Percentiles rank a stretch among this genome's conserved stretches.
Conservation (phyloP, 1,139 yeast genomes). For the Candida smagusa region DNA sequence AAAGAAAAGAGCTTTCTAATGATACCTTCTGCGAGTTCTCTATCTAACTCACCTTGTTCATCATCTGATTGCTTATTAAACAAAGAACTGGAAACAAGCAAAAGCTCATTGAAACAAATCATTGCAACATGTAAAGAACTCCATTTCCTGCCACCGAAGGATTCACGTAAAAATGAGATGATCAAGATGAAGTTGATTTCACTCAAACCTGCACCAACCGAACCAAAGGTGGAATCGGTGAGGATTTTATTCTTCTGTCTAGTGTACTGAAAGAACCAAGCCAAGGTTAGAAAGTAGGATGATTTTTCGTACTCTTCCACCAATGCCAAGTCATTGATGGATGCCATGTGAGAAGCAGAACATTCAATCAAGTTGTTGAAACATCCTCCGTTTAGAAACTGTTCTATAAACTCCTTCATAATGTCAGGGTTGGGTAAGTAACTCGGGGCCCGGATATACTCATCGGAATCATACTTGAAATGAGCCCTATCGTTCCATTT, state of each 20-base stretch:
- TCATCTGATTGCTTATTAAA: conserved; percentile 45
- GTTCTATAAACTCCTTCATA: conserved; percentile 46
- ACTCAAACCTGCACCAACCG: conserved; percentile 65
- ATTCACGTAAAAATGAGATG: conserved; percentile 52
- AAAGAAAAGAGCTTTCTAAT: conserved; percentile 57
- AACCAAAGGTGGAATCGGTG: conserved; percentile 48
- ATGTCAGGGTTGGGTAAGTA: conserved; percentile 21
- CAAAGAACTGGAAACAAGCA: conserved; percentile 53
- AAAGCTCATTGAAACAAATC: conserved; percentile 64
- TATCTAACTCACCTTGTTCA: conserved; percentile 46
- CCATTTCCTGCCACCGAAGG: conserved; percentile 50
- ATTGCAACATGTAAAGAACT: conserved; percentile 67
- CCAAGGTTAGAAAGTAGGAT: conserved; percentile 53
- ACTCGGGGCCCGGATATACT: conserved; percentile 22
- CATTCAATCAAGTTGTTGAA: conserved; percentile 64
- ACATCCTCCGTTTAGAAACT: conserved; percentile 65
- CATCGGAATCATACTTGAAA: conserved; percentile 46
- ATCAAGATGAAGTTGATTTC: conserved; percentile 64
- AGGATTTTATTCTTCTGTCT: conserved; percentile 12
- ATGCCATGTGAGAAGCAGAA: conserved; percentile 42
- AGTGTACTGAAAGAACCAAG: conserved; percentile 64
- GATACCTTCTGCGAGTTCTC: conserved; percentile 48
- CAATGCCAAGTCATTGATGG: conserved; percentile 37
- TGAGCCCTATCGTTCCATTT: conserved; percentile 54
- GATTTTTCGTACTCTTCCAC: conserved; percentile 41